Evolutionary conservation across 75 land plant genomes (phyloP), one percentile per base, ranked within the genome.

Genomic region (Pinus tabuliformis): DNA sequence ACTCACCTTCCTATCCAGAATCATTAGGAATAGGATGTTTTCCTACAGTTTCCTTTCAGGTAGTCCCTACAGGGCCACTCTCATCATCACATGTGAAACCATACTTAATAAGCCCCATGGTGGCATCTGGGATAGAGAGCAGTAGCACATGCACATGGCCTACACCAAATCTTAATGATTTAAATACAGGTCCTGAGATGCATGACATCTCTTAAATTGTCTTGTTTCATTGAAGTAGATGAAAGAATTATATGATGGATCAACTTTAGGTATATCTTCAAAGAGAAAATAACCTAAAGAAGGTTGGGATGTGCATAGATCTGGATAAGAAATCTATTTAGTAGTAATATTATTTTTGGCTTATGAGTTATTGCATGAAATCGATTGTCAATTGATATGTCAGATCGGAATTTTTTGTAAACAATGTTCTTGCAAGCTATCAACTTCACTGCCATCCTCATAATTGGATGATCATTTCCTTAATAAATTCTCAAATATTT

Each of bases 251-350:
- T 80, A 62, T 57, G 81, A 72, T 15, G 62, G 76, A 22, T 66
- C 82, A 15, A 18, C 45, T 21, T 77, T 36, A 28, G 81, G 83
- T 80, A 83, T 73, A 13, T 58, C 58, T 22, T 64, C 76, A 61
- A 92, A 95, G 81, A 84, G 98, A 76, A 92, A 90, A 66, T 95
- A 92, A 71, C 90, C 93, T 33, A 93, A 90, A 16, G 95, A 89
- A 16, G 93, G 91, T 21, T 89, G 89, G 88, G 92, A 90, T 73
- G 30, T 77, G 66, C 78, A 83, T 4, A 83, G 74, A 13, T 78
- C 63, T 49, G 73, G 62, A n/a, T 86, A 73, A 91, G 78, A 91
- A 86, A 28, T 42, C 83, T 0, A 70, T 90, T 24, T 91, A 91
- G 95, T 85, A 86, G 74, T 88, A 85, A 77, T 33, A 24, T 62